Evolutionary conservation across 2,329 filamentous ascomycete genomes (phyloP).

Genomic region (Aspergillus thermomutatus): DNA sequence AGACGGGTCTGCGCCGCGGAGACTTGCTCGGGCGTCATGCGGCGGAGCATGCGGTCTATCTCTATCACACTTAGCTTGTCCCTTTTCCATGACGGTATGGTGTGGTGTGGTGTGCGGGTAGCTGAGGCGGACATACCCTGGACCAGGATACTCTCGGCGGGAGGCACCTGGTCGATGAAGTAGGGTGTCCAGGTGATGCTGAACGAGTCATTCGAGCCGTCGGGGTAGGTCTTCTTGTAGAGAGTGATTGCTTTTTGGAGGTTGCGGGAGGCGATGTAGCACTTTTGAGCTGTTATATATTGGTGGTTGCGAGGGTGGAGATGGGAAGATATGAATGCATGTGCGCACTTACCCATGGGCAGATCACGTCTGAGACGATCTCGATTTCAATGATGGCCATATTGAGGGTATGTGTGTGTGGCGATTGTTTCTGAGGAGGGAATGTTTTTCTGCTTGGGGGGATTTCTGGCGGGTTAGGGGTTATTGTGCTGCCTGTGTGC

Average conservation of each 20-base stretch:
- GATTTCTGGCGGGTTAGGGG: neutral
- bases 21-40: slow-evolving; percentile 13
- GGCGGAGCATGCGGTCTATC: slow-evolving; percentile 19
- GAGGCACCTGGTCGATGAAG: slow-evolving; percentile 12
- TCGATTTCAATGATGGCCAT: neutral
- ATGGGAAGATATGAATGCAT: no score
- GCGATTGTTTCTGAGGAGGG: neutral
- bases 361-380: neutral
- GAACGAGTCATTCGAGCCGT: slow-evolving; percentile 10
- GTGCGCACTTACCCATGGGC: neutral
- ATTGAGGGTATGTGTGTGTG: neutral
- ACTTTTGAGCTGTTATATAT: slow-evolving; percentile 1
- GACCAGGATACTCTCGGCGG: slow-evolving; percentile 10
- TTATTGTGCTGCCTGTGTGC: no score
- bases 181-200: slow-evolving; percentile 13
- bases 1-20: slow-evolving; percentile 14
- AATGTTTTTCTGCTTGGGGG: neutral
- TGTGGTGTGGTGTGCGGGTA: neutral
- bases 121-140: slow-evolving; percentile 3
- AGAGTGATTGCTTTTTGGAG: slow-evolving; percentile 12
- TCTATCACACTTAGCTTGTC: no score
- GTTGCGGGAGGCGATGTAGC: slow-evolving; percentile 13
- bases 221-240: slow-evolving; percentile 15
- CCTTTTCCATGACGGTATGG: no score
- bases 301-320: no score